These are phyloP conservation scores for Elaeagnus macrophylla DNA, from an alignment of 306 rosid genomes.

Conservation along the genomic window DNA sequence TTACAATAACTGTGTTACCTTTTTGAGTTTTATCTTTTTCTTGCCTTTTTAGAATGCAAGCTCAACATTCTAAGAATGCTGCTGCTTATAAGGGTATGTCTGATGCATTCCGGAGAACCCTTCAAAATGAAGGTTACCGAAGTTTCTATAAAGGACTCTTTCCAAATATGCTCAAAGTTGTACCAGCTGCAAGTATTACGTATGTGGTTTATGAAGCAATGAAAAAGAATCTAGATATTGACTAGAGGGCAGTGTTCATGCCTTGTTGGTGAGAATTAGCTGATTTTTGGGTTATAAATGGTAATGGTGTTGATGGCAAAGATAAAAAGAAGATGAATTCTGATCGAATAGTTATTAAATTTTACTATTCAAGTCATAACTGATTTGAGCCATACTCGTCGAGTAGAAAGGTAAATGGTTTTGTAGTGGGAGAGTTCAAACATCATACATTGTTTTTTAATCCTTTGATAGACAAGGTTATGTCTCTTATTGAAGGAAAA, in stretches of 20 bases:
- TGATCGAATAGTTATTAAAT: too few relatives aligned
- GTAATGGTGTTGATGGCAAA: too few relatives aligned
- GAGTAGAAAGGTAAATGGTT: too few relatives aligned
- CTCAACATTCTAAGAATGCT: constrained; percentile 29
- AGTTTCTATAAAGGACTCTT: constrained; percentile 84
- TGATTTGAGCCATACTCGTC: too few relatives aligned
- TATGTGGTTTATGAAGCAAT: constrained; percentile 69
- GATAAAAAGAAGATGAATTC: too few relatives aligned
- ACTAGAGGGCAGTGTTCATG: constrained; percentile 14
- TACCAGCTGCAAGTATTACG: constrained; percentile 82
- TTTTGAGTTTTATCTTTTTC: constrained; percentile 15
- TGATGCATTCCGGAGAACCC: constrained; percentile 69
- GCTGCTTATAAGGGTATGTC: constrained; percentile 51
- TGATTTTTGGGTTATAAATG: too few relatives aligned
- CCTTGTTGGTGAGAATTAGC: too few relatives aligned
- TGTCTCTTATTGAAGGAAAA: too few relatives aligned
- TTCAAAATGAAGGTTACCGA: constrained; percentile 54
- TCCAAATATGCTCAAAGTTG: constrained; percentile 80
- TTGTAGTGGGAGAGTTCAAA: too few relatives aligned
- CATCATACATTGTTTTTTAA: too few relatives aligned
- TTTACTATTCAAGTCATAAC: too few relatives aligned
- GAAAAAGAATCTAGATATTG: constrained; percentile 66
- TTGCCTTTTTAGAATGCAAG: constrained; percentile 65
- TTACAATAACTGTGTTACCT: constrained; percentile 9
- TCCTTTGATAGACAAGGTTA: too few relatives aligned